Conservation (phyloP, 306 rosid species). For the Begonia masoniana region DNA sequence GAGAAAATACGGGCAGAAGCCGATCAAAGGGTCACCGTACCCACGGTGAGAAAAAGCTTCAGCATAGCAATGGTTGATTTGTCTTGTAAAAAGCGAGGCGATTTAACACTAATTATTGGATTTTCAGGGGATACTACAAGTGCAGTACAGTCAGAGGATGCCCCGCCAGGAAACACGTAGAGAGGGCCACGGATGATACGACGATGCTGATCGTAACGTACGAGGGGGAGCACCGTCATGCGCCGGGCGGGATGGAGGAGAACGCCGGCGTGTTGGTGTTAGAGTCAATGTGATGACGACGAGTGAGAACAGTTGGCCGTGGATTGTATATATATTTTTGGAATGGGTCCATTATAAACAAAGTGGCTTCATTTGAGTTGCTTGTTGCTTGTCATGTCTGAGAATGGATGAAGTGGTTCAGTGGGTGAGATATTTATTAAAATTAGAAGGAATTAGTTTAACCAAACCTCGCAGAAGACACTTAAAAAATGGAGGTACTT, state of each 20-base stretch:
- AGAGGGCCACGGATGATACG: slow-evolving; percentile 67
- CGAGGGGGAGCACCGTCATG: slow-evolving; percentile 80
- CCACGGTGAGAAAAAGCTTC: slow-evolving; percentile 40
- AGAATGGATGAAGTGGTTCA: no score
- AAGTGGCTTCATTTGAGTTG: no score
- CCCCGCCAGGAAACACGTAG: slow-evolving; percentile 94
- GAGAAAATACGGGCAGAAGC: slow-evolving; percentile 95
- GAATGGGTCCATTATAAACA: no score
- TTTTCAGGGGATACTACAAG: slow-evolving; percentile 63
- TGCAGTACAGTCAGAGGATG: slow-evolving; percentile 72
- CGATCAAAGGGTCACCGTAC: slow-evolving; percentile 83
- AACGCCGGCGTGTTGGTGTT: slow-evolving; percentile 33
- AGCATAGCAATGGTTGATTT: not conserved
- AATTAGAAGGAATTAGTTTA: no score
- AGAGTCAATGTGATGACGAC: slow-evolving; percentile 38
- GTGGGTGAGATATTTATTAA: no score
- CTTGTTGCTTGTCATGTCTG: no score
- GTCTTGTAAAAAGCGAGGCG: not conserved
- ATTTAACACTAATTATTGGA: not conserved
- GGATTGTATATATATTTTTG: no score
- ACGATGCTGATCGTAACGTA: slow-evolving; percentile 77
- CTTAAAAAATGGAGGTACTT: no score
- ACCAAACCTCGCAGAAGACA: no score
- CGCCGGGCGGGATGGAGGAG: slow-evolving; percentile 42
- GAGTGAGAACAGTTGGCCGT: no score